Conservation (phyloP, 139 green algal genomes). For the Eudorina sp. region DNA sequence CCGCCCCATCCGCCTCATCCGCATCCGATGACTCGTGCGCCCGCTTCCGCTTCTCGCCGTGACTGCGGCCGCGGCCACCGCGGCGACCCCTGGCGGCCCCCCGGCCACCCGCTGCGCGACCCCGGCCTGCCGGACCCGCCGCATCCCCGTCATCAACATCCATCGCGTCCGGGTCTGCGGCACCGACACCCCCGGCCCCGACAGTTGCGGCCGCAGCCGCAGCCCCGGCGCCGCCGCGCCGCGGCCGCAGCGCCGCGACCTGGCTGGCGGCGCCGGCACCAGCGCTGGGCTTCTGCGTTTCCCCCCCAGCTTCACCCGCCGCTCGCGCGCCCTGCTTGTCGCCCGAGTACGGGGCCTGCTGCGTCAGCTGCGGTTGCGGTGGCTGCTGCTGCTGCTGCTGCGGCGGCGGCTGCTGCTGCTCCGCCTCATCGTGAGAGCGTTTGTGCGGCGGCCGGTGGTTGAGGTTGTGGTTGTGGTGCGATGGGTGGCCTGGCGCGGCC, state of each 20-base stretch:
- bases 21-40: neutral
- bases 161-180: neutral
- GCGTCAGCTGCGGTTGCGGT: neutral
- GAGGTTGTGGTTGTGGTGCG: neutral
- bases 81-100: neutral
- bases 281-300: neutral
- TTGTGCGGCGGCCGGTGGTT: neutral
- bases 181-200: no score
- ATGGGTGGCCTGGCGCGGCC: neutral
- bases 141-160: neutral
- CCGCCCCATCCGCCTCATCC: neutral
- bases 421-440: no score
- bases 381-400: no score
- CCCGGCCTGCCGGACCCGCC: neutral
- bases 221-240: neutral
- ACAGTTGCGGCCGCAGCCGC: neutral
- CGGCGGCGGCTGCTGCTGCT: no score
- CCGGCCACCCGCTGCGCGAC: neutral
- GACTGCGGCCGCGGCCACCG: neutral
- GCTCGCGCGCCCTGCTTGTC: no score
- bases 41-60: conserved; percentile 37
- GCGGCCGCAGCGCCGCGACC: neutral
- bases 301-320: no score
- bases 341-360: neutral
- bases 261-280: neutral